Percentiles rank a stretch among this genome's conserved stretches.
phyloP scores from a whole-genome alignment of 371 early-diverging fungal genomes.

The Mucor sp. region DNA sequence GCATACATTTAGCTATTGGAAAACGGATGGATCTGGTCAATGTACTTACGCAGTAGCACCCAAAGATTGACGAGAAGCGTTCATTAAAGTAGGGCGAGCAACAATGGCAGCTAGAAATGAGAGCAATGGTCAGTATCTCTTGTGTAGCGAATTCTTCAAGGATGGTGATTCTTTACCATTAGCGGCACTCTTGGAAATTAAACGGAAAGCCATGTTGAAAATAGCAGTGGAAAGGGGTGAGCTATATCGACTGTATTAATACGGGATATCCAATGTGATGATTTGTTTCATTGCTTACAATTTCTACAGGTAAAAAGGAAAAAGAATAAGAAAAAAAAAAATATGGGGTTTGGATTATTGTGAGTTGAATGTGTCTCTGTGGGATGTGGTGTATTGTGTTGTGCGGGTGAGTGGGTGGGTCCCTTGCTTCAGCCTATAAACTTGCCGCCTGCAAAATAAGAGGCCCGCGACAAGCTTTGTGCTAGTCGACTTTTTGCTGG shows the following conservation, averaged over 20 bases:
- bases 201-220: constrained; percentile 34
- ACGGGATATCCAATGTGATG: neutral
- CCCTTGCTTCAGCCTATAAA: constrained; percentile 1
- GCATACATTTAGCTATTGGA: neutral
- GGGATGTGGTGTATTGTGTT: neutral
- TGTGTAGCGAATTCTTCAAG: neutral
- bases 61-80: constrained; percentile 27
- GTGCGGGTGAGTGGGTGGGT: neutral
- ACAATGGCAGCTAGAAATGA: constrained; percentile 23
- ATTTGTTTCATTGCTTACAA: constrained; percentile 2
- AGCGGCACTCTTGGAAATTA: constrained; percentile 33
- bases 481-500: too few relatives aligned
- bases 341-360: neutral
- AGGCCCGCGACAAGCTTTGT: neutral
- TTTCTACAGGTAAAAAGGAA: constrained; percentile 8
- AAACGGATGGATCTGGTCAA: neutral
- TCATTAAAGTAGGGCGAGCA: constrained; percentile 29
- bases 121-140: neutral
- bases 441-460: neutral
- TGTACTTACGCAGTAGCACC: constrained; percentile 33
- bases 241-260: neutral
- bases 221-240: constrained; percentile 4
- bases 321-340: neutral
- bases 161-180: constrained; percentile 17
- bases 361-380: too few relatives aligned